phyloP scores from a whole-genome alignment of 73 alveolate species.

The Tetrahymena thermophila region DNA sequence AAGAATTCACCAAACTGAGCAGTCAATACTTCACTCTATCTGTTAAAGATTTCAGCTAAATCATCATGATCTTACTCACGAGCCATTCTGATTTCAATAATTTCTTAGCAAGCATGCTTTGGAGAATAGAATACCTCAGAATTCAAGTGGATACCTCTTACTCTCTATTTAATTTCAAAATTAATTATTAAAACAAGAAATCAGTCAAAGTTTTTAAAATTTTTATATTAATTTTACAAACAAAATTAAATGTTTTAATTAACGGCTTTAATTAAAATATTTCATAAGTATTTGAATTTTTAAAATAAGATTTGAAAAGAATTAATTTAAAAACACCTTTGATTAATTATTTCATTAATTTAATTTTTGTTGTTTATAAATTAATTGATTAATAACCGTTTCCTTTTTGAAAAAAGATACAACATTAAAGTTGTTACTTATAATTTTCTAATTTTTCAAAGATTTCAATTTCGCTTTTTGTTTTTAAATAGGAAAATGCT shows the following conservation, averaged over 20 bases:
- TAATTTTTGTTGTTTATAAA: no score
- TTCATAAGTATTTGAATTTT: no score
- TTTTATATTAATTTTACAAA: no score
- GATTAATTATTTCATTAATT: no score
- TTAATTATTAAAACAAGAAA: slow-evolving; percentile 8
- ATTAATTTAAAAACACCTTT: no score
- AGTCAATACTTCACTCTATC: slow-evolving; percentile 77
- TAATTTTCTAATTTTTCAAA: slow-evolving; percentile 29
- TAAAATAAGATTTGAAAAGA: no score
- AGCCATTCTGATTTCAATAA: slow-evolving; percentile 87
- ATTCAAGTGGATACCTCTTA: slow-evolving; percentile 84
- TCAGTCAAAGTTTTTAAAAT: no score
- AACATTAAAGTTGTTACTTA: slow-evolving; percentile 19
- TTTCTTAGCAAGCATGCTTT: slow-evolving; percentile 65
- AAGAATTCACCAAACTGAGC: slow-evolving; percentile 83
- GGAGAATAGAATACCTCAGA: slow-evolving; percentile 69
- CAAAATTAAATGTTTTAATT: no score
- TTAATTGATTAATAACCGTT: slow-evolving; percentile 43
- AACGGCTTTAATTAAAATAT: no score
- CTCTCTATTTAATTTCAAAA: slow-evolving; percentile 39
- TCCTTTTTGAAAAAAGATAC: slow-evolving; percentile 51
- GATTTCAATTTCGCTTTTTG: background rate
- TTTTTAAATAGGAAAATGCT: background rate
- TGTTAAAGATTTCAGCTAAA: slow-evolving; percentile 78
- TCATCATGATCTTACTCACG: slow-evolving; percentile 92